Evolutionary conservation across 768 basidiomycete species (phyloP), one percentile per base, ranked within the genome.

Genomic region (Mycena olivaceomarginata): DNA sequence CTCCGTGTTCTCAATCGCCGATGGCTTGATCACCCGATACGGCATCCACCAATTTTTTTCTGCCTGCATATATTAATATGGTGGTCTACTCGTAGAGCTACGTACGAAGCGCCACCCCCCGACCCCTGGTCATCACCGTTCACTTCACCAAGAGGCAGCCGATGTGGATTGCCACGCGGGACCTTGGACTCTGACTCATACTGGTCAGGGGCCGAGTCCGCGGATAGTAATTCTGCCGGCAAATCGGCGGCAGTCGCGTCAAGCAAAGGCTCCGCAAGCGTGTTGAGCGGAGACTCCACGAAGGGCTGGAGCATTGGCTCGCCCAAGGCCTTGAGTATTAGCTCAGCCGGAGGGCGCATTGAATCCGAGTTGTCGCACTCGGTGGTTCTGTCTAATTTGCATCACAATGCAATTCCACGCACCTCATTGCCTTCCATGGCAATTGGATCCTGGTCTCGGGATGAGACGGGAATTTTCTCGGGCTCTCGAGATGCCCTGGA

Each of bases 371-470:
- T 70, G 13, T 70, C 68, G 45, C 41, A 62, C n/a, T 59, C 53
- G 45, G 57, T 45, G 5, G 22, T 56, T 56, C 22, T 40, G 43
- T 22, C 20, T 3, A 40, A 13, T 31, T 59, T 48, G 68, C 68
- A 46, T 60, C 18, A 8, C 22, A n/a, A 5, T 46, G 68, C 68
- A 62, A 59, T 43, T 59, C 18, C 40, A 70, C 68, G 43, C 56
- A 70, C 68, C 68, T 70, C 57, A 70, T 59, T 70, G 56, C 41
- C 68, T 60, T 70, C 68, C 57, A 70, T 46, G 68, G 68, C 57
- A 60, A 59, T 70, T 59, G 68, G 68, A 70, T 48, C 56, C 16
- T 70, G 22, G 41, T 59, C 68, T 45, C 56, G 2, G 9, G 18
- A 57, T 7, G 67, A 69, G 67, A 59, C 56, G 40, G 67, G 67